phyloP scores from a whole-genome alignment of 2,329 filamentous ascomycete species.

The Exserohilum turcica region DNA sequence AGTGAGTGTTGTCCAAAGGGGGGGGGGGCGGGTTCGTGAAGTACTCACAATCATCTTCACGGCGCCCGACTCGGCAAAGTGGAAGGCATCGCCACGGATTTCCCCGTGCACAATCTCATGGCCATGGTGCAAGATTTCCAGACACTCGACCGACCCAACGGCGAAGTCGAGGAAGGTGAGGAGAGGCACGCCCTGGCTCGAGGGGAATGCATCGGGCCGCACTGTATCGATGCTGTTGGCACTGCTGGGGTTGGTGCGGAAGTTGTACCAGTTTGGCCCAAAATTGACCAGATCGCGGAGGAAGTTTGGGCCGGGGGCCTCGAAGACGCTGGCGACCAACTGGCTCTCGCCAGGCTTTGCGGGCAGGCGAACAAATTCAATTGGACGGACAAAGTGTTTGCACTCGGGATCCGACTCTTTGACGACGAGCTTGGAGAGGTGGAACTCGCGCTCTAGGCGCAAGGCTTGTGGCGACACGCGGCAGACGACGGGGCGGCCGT shows the following conservation, averaged over 20 bases:
- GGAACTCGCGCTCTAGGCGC: slow-evolving; percentile 84
- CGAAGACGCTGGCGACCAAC: slow-evolving; percentile 81
- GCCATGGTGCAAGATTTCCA: slow-evolving; percentile 90
- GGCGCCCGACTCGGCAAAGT: slow-evolving; percentile 75
- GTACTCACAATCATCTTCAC: slow-evolving; percentile 57
- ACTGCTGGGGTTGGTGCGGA: slow-evolving; percentile 19
- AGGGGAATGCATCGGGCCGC: slow-evolving; percentile 18
- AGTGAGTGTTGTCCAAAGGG: background rate
- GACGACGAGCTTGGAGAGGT: slow-evolving; percentile 76
- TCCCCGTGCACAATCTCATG: slow-evolving; percentile 88
- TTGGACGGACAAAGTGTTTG: slow-evolving; percentile 76
- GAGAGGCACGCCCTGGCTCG: slow-evolving; percentile 67
- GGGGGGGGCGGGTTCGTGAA: no score
- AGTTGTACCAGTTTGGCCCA: slow-evolving; percentile 64
- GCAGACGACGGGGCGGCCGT: slow-evolving; percentile 68
- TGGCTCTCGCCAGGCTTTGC: slow-evolving; percentile 71
- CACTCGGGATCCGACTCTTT: slow-evolving; percentile 72
- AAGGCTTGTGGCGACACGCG: slow-evolving; percentile 81
- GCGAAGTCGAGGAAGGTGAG: slow-evolving; percentile 87
- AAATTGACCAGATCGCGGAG: slow-evolving; percentile 73
- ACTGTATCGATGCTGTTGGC: slow-evolving; percentile 1
- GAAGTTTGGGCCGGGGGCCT: slow-evolving; percentile 75
- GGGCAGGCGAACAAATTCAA: slow-evolving; percentile 77
- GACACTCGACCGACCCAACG: slow-evolving; percentile 81
- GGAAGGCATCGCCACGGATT: slow-evolving; percentile 87